Evolutionary conservation across 140 eudicot genomes (phyloP), one percentile per base, ranked within the genome.

Genomic region (Cichorium intybus): DNA sequence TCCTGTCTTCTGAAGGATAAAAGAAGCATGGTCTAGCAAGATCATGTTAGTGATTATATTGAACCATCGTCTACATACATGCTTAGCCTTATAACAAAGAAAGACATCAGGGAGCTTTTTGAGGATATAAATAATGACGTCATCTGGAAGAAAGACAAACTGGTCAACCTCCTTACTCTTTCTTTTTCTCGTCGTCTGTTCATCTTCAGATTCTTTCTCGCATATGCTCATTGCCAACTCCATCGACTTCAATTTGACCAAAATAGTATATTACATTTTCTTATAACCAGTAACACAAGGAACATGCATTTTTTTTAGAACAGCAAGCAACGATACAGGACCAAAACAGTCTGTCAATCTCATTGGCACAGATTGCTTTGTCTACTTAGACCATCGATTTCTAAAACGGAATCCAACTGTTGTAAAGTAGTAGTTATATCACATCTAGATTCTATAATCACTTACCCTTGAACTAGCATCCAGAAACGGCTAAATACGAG

Each of bases 61-160:
- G 2, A 43, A 14, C 49, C 49, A 43, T 43, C 49, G 49, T 43
- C 1, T 43, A 43, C 49, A 43, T 1, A 43, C 49, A 15, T 43
- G 4, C 18, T 15, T 43, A 43, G 49, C 49, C 49, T 15, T 43
- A 15, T 43, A 15, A 26, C 80, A 69, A 39, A 68, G 73, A 21
- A 62, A 18, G 55, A 62, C 79, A 46, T 66, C 15, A 43, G 82
- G 82, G 61, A 78, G 43, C 83, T 45, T 66, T 34, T 14, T 22
- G 24, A 78, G 60, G 53, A 78, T 78, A 43, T 33, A 48, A 7
- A 27, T 4, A 62, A 78, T 50, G 23, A 73, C 15, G 6, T 63
- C 73, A 57, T 79, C 80, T 0, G 58, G 65, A 56, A 73, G 73
- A 66, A 17, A 9, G 24, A 17, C 26, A 20, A 60, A 71, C 33